A percentile compares a stretch with the other conserved stretches of the same genome.
Conservation (phyloP, 2,329 filamentous ascomycete species). For the Pyricularia grisea region DNA sequence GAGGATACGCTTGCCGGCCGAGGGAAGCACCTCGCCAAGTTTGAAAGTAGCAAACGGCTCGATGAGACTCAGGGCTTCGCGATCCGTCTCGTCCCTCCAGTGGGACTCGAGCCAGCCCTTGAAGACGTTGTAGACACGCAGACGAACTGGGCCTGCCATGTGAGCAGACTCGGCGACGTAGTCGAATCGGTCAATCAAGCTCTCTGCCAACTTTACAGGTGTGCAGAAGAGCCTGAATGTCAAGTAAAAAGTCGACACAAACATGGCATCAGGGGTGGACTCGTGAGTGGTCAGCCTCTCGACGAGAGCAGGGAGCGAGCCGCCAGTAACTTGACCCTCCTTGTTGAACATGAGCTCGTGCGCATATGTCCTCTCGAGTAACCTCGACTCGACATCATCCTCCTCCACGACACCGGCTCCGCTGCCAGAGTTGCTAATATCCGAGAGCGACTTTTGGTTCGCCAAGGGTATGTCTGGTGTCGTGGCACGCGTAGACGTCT, state of each 20-base stretch:
- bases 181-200: constrained; percentile 84
- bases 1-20: constrained; percentile 68
- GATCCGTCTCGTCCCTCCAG: constrained; percentile 78
- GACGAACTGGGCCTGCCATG: constrained; percentile 69
- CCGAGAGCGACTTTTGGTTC: constrained; percentile 54
- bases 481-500: constrained; percentile 77
- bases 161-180: constrained; percentile 74
- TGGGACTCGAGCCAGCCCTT: constrained; percentile 97
- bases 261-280: constrained; percentile 81
- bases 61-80: constrained; percentile 65
- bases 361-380: constrained; percentile 87
- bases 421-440: constrained; percentile 58
- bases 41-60: constrained; percentile 69
- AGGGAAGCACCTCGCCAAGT: constrained; percentile 59
- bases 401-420: constrained; percentile 59
- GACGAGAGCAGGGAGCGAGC: constrained; percentile 82
- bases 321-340: constrained; percentile 88
- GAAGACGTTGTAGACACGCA: constrained; percentile 92
- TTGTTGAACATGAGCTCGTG: constrained; percentile 91
- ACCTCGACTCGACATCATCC: constrained; percentile 70
- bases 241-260: constrained; percentile 90
- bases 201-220: constrained; percentile 66
- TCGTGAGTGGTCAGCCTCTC: constrained; percentile 91
- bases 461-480: constrained; percentile 61
- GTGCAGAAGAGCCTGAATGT: constrained; percentile 92